phyloP scores from a whole-genome alignment of 2,329 filamentous ascomycete species.

The Hymenoscyphus scutula region DNA sequence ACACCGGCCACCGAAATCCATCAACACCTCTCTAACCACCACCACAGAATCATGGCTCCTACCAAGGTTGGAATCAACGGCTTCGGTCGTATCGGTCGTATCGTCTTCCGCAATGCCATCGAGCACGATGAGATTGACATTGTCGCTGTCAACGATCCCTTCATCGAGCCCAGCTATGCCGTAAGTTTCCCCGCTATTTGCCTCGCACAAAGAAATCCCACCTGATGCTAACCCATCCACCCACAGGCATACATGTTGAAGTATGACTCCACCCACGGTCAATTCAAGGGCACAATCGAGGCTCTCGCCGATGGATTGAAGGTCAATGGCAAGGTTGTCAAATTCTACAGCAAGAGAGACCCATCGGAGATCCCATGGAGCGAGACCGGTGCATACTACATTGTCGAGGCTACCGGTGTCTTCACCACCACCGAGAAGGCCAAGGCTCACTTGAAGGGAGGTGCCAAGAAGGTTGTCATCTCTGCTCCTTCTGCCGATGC shows the following conservation, averaged over 20 bases:
- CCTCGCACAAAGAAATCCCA: constrained; percentile 4
- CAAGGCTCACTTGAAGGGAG: constrained; percentile 87
- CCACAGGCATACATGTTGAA: constrained; percentile 96
- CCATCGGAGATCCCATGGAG: constrained; percentile 87
- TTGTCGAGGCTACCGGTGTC: constrained; percentile 97
- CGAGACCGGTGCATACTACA: constrained; percentile 84
- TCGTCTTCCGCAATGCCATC: constrained; percentile 97
- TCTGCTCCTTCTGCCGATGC: constrained; percentile 91
- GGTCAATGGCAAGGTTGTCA: constrained; percentile 92
- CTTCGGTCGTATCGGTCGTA: constrained; percentile 98
- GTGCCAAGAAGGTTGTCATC: constrained; percentile 97
- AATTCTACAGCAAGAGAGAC: constrained; percentile 92
- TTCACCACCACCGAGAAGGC: constrained; percentile 99
- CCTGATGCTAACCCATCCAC: neutral
- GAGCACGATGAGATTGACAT: constrained; percentile 87
- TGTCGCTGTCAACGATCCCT: constrained; percentile 98
- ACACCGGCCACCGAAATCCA: neutral
- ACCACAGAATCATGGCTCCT: constrained; percentile 46
- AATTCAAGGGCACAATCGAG: constrained; percentile 90
- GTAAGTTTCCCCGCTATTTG: constrained; percentile 57
- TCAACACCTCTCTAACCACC: constrained; percentile 15
- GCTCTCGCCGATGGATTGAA: constrained; percentile 66
- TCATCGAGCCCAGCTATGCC: constrained; percentile 97
- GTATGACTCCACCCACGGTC: constrained; percentile 96
- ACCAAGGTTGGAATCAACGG: constrained; percentile 96